Evolutionary conservation across 768 basidiomycete species (phyloP), one percentile per base, ranked within the genome.

Genomic region (Boletus huronensis): DNA sequence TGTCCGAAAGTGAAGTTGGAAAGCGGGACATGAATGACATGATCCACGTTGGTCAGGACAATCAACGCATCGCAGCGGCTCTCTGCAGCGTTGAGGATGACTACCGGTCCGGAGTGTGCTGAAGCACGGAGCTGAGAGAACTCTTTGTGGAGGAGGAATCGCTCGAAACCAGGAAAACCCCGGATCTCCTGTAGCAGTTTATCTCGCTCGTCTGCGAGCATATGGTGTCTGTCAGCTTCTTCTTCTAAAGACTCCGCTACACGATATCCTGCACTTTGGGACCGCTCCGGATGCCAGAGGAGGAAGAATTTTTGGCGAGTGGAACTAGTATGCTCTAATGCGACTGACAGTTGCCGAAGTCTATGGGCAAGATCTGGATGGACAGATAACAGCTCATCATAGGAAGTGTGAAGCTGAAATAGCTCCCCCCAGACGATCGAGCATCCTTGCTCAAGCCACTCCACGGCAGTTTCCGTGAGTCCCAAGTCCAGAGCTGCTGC

Each of bases 391-490:
- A 61, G 26, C 5, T 57, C 54, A 9, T 60, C 42, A 4, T 32
- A 38, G 1, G 58, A 47, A 6, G 23, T 48, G 21, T 52, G 59
- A 11, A 61, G 59, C 36, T 49, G 58, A 16, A 61, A 43, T 6
- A 59, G 10, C 16, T 59, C 48, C 2, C 50, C 57, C 57, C 50
- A 59, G 1, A 60, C 57, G 11, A 61, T 31, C 0, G 52, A 62
- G 5, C 60, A 59, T 9, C 55, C 60, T 40, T 62, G 49, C 19
- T 62, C 60, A 16, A 62, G 48, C 60, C 57, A 62, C 19, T 61
- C 61, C 7, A 62, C 52, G 0, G 61, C 58, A 0, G 36, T 36
- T 16, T 52, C 8, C 13, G 42, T 38, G 3, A 3, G 8, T 6
- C 48, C 42, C 3, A 2, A 6, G 1, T 57, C 41, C 2, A 58